Evolutionary conservation across 495 filamentous ascomycete species (phyloP).

Genomic region (Lasiosphaeriaceae sp.): DNA sequence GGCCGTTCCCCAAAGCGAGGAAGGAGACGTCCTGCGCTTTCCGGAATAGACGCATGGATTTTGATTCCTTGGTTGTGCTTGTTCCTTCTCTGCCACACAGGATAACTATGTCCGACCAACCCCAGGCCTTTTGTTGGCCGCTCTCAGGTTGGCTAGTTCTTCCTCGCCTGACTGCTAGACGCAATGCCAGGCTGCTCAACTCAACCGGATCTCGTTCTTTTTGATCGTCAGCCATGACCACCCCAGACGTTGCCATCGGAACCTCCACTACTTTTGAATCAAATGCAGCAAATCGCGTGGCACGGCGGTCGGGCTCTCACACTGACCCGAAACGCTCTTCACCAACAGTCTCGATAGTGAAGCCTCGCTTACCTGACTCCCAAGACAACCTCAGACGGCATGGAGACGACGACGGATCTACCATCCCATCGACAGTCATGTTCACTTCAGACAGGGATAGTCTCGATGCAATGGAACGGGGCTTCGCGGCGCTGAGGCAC

Average conservation of each 20-base stretch:
- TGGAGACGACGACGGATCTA: neutral
- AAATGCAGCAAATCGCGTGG: neutral
- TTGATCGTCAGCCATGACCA: neutral
- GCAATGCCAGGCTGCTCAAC: too few relatives aligned
- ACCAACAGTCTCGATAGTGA: neutral
- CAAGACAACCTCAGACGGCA: neutral
- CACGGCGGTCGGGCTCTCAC: slow-evolving; percentile 6
- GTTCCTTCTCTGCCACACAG: neutral
- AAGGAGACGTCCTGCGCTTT: neutral
- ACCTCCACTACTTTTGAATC: neutral
- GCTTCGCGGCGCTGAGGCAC: slow-evolving; percentile 4
- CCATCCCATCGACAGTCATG: neutral
- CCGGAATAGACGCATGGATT: neutral
- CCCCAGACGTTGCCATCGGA: neutral
- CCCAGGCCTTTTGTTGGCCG: too few relatives aligned
- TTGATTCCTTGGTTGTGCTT: too few relatives aligned
- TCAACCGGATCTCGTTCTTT: too few relatives aligned
- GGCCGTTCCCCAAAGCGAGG: neutral
- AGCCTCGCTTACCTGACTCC: neutral
- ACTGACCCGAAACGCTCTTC: slow-evolving; percentile 1
- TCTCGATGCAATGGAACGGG: slow-evolving; percentile 5
- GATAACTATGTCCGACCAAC: too few relatives aligned
- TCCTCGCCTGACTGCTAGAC: too few relatives aligned
- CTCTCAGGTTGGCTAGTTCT: too few relatives aligned
- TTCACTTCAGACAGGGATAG: neutral